Evolutionary conservation across 257 asterid species (phyloP).

Genomic region (Verbascum thapsus): DNA sequence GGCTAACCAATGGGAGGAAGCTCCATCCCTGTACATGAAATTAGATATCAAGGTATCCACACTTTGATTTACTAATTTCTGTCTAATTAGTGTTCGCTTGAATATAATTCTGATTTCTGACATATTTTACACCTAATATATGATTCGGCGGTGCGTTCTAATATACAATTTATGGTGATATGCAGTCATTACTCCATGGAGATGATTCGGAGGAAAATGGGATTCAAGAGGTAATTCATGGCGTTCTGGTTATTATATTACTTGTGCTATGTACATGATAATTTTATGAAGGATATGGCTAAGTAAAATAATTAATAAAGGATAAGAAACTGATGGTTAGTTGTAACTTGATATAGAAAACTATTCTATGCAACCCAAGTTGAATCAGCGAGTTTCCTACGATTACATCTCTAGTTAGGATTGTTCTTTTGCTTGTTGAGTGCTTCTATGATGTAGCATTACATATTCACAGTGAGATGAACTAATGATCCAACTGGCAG

Average conservation of each 20-base stretch:
- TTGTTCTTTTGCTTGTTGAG: constrained; percentile 16
- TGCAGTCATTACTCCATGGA: constrained; percentile 86
- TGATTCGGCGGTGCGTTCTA: constrained; percentile 30
- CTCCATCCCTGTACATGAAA: constrained; percentile 80
- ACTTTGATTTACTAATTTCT: constrained; percentile 21
- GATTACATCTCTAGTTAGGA: constrained; percentile 11
- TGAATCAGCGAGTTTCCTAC: constrained; percentile 7
- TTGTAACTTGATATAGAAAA: background rate
- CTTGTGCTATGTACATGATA: constrained; percentile 19
- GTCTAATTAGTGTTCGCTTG: constrained; percentile 17
- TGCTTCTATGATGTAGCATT: constrained; percentile 1
- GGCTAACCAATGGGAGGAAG: constrained; percentile 93
- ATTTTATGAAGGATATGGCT: constrained; percentile 25
- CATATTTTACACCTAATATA: constrained; percentile 21
- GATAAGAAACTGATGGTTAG: constrained; percentile 3
- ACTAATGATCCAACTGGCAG: constrained; percentile 43
- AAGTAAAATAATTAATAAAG: constrained; percentile 16
- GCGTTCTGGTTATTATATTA: constrained; percentile 17
- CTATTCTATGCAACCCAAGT: background rate
- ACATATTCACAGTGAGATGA: constrained; percentile 13
- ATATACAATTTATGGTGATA: constrained; percentile 26
- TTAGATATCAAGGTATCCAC: constrained; percentile 74
- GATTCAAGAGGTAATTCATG: constrained; percentile 82
- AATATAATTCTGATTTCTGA: background rate
- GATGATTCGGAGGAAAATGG: constrained; percentile 76